phyloP scores from a whole-genome alignment of 768 basidiomycete species.

The Pulveroboletus sp. region DNA sequence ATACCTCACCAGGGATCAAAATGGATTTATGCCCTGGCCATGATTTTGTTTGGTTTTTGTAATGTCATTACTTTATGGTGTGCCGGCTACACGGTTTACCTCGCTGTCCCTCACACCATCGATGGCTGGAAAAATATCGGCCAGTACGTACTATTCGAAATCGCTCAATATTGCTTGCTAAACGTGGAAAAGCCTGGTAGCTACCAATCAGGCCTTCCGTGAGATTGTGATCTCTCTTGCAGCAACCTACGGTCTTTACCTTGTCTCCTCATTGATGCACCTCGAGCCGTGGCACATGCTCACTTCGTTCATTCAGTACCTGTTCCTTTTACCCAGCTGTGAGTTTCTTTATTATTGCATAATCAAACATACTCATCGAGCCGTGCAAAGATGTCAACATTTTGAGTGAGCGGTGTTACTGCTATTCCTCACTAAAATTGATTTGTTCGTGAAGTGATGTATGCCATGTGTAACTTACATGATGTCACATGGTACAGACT shows the following conservation, averaged over 20 bases:
- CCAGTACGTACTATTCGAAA: conserved; percentile 45
- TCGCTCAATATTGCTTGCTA: conserved; percentile 18
- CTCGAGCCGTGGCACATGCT: conserved; percentile 98
- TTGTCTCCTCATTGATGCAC: conserved; percentile 84
- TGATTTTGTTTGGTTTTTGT: conserved; percentile 76
- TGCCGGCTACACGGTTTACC: conserved; percentile 87
- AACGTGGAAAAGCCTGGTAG: conserved; percentile 48
- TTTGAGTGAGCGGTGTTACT: conserved; percentile 47
- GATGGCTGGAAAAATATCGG: conserved; percentile 73
- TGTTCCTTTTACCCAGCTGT: conserved; percentile 84
- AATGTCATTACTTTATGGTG: conserved; percentile 84
- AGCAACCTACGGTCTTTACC: conserved; percentile 80
- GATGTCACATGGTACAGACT: conserved; percentile 71
- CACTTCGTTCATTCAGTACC: conserved; percentile 88
- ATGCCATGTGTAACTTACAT: conserved; percentile 91
- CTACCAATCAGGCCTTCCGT: conserved; percentile 66
- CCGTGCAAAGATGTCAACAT: conserved; percentile 65
- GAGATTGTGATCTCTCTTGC: conserved; percentile 82
- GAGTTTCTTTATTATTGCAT: conserved; percentile 23
- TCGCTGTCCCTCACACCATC: conserved; percentile 73
- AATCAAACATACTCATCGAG: conserved; percentile 6
- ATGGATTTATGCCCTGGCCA: conserved; percentile 76
- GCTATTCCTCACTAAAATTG: background rate
- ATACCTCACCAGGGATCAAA: conserved; percentile 61
- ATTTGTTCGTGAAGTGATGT: conserved; percentile 60